Evolutionary conservation across 495 filamentous ascomycete species (phyloP).

Genomic region (Daldinia vernicosa): DNA sequence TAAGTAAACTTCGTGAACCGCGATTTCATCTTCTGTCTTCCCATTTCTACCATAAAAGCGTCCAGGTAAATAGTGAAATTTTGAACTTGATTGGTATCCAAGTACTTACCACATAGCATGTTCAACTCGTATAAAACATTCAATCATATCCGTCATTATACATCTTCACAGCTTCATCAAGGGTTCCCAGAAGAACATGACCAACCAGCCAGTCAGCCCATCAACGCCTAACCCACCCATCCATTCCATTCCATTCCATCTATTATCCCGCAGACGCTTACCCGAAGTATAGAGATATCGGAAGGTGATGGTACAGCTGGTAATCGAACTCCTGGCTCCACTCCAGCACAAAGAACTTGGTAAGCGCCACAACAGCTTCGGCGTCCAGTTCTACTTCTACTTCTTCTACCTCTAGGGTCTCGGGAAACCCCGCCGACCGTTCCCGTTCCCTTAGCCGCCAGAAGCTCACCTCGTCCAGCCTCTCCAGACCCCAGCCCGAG

Average conservation of each 20-base stretch:
- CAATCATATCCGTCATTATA: neutral
- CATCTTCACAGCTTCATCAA: neutral
- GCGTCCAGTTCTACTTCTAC: constrained; percentile 23
- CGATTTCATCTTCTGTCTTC: neutral
- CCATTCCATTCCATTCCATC: neutral
- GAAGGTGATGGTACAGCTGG: constrained; percentile 52
- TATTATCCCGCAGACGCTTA: neutral
- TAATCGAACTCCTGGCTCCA: constrained; percentile 54
- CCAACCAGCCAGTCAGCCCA: neutral
- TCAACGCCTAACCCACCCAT: neutral
- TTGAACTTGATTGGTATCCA: neutral
- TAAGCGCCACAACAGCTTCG: constrained; percentile 45
- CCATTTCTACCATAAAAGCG: neutral
- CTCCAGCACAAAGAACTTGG: constrained; percentile 51
- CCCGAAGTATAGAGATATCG: constrained; percentile 44
- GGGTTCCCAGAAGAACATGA: no score
- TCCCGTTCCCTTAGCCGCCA: constrained; percentile 14
- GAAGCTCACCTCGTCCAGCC: constrained; percentile 35
- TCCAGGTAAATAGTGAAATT: neutral
- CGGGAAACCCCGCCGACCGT: no score
- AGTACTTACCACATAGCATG: neutral
- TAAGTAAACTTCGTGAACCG: neutral
- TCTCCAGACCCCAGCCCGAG: constrained; percentile 4
- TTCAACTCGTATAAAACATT: neutral
- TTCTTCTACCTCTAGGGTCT: no score